phyloP scores from a whole-genome alignment of 78 protist genomes.

The Trichosphaerium sp. region DNA sequence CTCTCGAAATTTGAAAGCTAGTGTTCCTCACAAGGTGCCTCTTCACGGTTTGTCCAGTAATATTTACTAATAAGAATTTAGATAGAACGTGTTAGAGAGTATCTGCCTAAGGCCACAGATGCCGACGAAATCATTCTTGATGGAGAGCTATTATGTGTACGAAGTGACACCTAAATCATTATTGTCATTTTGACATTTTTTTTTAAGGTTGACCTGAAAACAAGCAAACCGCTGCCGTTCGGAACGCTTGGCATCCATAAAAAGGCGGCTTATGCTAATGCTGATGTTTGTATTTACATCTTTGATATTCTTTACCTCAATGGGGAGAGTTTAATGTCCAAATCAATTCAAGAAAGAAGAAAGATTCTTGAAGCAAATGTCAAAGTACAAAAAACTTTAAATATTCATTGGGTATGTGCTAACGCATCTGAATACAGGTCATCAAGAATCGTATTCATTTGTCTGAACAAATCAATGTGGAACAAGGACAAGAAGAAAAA shows the following conservation, averaged over 20 bases:
- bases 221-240: slow-evolving; percentile 58
- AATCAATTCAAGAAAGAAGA: slow-evolving; percentile 52
- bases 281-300: slow-evolving; percentile 47
- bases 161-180: not conserved
- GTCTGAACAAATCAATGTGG: slow-evolving; percentile 36
- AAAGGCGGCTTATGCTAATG: slow-evolving; percentile 45
- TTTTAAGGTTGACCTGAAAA: not conserved
- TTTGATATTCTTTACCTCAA: slow-evolving; percentile 72
- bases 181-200: not conserved
- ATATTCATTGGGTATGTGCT: no score
- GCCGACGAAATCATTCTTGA: slow-evolving; percentile 43
- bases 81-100: slow-evolving; percentile 9
- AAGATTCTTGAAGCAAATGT: slow-evolving; percentile 31
- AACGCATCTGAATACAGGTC: no score
- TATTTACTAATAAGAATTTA: not conserved
- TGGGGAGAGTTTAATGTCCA: slow-evolving; percentile 18
- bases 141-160: slow-evolving; percentile 68
- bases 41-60: not conserved
- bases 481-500: no score
- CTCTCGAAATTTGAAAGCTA: slow-evolving; percentile 55
- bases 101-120: slow-evolving; percentile 33
- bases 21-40: slow-evolving; percentile 39
- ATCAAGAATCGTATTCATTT: slow-evolving; percentile 22
- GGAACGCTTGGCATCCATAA: slow-evolving; percentile 74
- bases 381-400: no score